Percentiles rank a stretch among this genome's conserved stretches.
phyloP scores from a whole-genome alignment of 2,329 filamentous ascomycete species.

The Botrytis fabae region DNA sequence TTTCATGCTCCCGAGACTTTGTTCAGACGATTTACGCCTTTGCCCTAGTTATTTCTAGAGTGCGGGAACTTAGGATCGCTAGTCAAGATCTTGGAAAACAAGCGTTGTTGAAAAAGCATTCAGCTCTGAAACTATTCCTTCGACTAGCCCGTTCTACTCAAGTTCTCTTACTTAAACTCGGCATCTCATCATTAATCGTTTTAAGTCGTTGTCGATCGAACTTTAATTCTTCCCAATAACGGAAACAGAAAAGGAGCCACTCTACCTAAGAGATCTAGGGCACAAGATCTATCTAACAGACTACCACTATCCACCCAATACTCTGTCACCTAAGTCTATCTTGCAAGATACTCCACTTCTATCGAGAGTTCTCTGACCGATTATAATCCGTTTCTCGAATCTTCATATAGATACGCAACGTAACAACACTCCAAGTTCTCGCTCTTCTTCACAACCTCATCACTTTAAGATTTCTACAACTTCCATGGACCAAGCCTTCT shows the following conservation, averaged over 20 bases:
- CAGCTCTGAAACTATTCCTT: constrained; percentile 20
- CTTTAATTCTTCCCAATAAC: constrained; percentile 10
- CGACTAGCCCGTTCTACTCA: constrained; percentile 17
- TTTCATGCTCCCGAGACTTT: constrained; percentile 40
- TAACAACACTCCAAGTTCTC: constrained; percentile 2
- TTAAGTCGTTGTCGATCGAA: constrained; percentile 16
- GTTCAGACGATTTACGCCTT: constrained; percentile 28
- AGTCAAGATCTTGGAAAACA: constrained; percentile 20
- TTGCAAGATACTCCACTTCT: constrained; percentile 9
- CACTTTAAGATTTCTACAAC: background rate
- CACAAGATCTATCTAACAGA: constrained; percentile 7
- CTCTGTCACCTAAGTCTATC: constrained; percentile 9
- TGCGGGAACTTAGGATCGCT: constrained; percentile 16
- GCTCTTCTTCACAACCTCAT: background rate
- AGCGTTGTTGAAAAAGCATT: constrained; percentile 15
- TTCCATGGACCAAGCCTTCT: constrained; percentile 27
- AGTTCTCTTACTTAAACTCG: constrained; percentile 19
- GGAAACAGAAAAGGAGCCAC: constrained; percentile 1
- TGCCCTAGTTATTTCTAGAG: constrained; percentile 19
- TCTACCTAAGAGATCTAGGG: constrained; percentile 9
- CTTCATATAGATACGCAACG: constrained; percentile 14
- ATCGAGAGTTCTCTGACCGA: constrained; percentile 4
- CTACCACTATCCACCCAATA: constrained; percentile 19
- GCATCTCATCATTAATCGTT: constrained; percentile 19
- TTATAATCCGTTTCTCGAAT: constrained; percentile 1